phyloP scores from a whole-genome alignment of 208 protist genomes.

The Trichomonas vaginalis region DNA sequence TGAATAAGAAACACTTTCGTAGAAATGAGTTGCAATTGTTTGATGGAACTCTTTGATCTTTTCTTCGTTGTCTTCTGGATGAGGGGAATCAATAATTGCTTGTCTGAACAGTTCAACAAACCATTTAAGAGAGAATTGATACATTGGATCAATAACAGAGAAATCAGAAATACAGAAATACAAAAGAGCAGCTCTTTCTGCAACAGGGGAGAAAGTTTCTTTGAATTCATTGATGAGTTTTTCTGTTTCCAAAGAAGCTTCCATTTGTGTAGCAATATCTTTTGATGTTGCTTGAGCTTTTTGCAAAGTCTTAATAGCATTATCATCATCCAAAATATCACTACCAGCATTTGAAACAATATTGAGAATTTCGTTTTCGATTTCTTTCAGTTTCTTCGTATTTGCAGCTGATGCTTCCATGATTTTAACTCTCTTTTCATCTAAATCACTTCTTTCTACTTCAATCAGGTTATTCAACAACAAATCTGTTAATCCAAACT shows the following conservation, averaged over 20 bases:
- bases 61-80: neutral
- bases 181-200: slow-evolving; percentile 72
- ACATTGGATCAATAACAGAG: slow-evolving; percentile 86
- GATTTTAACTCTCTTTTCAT: slow-evolving; percentile 55
- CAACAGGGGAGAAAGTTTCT: slow-evolving; percentile 78
- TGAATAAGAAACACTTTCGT: slow-evolving; percentile 43
- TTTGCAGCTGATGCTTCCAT: slow-evolving; percentile 71
- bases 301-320: slow-evolving; percentile 80
- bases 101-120: slow-evolving; percentile 79
- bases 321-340: slow-evolving; percentile 86
- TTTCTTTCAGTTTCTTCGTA: slow-evolving; percentile 69
- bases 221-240: slow-evolving; percentile 56
- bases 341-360: slow-evolving; percentile 66
- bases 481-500: slow-evolving; percentile 48
- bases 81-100: neutral
- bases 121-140: slow-evolving; percentile 89
- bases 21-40: neutral
- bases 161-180: slow-evolving; percentile 92
- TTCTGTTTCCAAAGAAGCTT: slow-evolving; percentile 47
- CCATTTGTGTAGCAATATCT: slow-evolving; percentile 71
- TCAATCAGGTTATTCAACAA: slow-evolving; percentile 42
- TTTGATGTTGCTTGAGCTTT: slow-evolving; percentile 73
- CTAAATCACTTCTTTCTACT: slow-evolving; percentile 45
- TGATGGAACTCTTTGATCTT: neutral
- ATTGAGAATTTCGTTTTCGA: slow-evolving; percentile 72